Evolutionary conservation across 2,329 filamentous ascomycete genomes (phyloP).

Genomic region (Elsinoe australis): DNA sequence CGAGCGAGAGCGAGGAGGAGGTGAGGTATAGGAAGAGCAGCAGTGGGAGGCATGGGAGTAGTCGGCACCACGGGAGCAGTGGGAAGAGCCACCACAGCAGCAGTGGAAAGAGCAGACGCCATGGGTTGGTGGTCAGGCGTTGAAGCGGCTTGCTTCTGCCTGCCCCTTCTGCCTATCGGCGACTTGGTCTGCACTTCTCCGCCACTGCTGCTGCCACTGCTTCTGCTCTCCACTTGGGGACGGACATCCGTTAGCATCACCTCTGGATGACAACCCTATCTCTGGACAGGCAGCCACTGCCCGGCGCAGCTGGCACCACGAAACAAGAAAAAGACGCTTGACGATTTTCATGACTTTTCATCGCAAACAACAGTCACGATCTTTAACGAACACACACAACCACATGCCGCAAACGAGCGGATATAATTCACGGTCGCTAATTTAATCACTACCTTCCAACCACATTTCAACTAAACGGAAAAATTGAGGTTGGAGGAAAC

Average conservation of each 20-base stretch:
- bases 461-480: not conserved
- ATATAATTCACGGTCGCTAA: slow-evolving; percentile 15
- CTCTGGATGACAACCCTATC: slow-evolving; percentile 3
- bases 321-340: not conserved
- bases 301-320: not conserved
- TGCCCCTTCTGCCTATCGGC: too few species aligned
- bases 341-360: too few species aligned
- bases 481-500: not conserved
- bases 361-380: not conserved
- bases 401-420: not conserved
- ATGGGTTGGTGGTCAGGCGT: not conserved
- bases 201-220: not conserved
- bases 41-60: not conserved
- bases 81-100: not conserved
- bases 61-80: not conserved
- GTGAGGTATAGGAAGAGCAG: slow-evolving; percentile 21
- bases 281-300: slow-evolving; percentile 7
- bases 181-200: too few species aligned
- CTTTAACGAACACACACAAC: not conserved
- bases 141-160: not conserved
- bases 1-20: slow-evolving; percentile 58
- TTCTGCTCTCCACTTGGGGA: not conserved
- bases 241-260: not conserved
- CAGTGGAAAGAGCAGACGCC: not conserved
- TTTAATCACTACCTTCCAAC: not conserved